These are phyloP conservation scores for Trichoderma atroviride DNA, from an alignment of 2,329 filamentous ascomycete genomes.

Conservation along the genomic window DNA sequence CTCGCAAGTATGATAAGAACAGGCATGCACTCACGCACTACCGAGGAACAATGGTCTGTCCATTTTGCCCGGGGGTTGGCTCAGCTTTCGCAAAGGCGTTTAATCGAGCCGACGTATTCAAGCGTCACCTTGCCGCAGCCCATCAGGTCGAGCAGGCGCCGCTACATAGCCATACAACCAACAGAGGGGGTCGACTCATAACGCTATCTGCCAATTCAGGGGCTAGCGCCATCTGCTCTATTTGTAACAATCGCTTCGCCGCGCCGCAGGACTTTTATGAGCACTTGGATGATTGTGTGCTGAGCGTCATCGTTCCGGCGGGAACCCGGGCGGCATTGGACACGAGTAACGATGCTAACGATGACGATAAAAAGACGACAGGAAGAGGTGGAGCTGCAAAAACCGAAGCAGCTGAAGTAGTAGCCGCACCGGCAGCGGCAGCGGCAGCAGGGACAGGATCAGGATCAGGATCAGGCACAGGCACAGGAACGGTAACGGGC, in stretches of 20 bases:
- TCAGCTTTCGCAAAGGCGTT: slow-evolving; percentile 92
- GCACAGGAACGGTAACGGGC: background rate
- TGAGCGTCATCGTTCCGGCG: slow-evolving; percentile 59
- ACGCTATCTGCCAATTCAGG: slow-evolving; percentile 26
- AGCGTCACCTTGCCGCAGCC: slow-evolving; percentile 88
- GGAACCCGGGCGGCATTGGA: slow-evolving; percentile 23
- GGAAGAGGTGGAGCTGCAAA: background rate
- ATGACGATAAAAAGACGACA: slow-evolving; percentile 24
- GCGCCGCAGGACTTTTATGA: slow-evolving; percentile 97
- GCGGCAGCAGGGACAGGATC: background rate
- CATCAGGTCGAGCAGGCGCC: slow-evolving; percentile 94
- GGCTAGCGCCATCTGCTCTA: slow-evolving; percentile 84
- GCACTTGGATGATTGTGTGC: slow-evolving; percentile 74
- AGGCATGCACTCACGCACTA: slow-evolving; percentile 95
- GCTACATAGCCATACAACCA: slow-evolving; percentile 72
- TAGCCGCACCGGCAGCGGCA: background rate
- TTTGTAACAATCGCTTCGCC: slow-evolving; percentile 76
- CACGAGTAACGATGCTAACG: slow-evolving; percentile 26
- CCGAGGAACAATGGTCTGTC: slow-evolving; percentile 97
- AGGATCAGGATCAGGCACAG: background rate
- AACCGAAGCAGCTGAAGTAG: slow-evolving; percentile 1
- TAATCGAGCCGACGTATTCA: slow-evolving; percentile 96
- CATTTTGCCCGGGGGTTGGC: slow-evolving; percentile 88
- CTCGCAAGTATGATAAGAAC: slow-evolving; percentile 97
- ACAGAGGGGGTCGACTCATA: slow-evolving; percentile 27